phyloP scores from a whole-genome alignment of 2,329 filamentous ascomycete genomes.

The Exophiala spinifera region DNA sequence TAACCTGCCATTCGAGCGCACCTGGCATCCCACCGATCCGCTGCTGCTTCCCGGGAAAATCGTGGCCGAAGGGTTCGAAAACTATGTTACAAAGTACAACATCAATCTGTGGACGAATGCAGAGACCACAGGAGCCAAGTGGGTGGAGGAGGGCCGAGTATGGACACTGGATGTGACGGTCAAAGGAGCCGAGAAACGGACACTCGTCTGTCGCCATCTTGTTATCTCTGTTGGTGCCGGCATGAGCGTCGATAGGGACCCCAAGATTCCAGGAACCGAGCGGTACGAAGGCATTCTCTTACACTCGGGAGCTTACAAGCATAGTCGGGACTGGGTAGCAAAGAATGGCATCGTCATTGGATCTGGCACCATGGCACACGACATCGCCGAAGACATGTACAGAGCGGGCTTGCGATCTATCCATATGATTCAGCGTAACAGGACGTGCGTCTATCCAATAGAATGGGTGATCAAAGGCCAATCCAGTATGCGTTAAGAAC shows the following conservation, averaged over 20 bases:
- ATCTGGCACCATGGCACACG: constrained; percentile 50
- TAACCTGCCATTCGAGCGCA: constrained; percentile 32
- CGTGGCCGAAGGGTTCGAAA: constrained; percentile 23
- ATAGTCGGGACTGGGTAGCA: constrained; percentile 35
- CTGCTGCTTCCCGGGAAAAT: constrained; percentile 28
- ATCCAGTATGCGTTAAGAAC: background rate
- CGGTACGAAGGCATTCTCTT: constrained; percentile 38
- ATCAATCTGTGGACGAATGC: constrained; percentile 38
- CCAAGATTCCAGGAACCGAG: constrained; percentile 28
- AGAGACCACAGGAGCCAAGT: constrained; percentile 37
- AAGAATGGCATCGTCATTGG: constrained; percentile 51
- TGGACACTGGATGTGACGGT: constrained; percentile 37
- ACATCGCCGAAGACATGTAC: constrained; percentile 51
- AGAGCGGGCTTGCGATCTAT: constrained; percentile 48
- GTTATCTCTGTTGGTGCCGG: constrained; percentile 36
- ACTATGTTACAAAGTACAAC: constrained; percentile 28
- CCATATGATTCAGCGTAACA: constrained; percentile 53
- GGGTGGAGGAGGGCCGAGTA: constrained; percentile 28
- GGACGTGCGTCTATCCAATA: constrained; percentile 35
- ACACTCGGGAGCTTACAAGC: constrained; percentile 37
- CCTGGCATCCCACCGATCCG: constrained; percentile 27
- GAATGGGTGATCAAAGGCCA: constrained; percentile 31
- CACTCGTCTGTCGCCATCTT: constrained; percentile 34
- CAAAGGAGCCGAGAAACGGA: constrained; percentile 3
- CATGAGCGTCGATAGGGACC: constrained; percentile 32